Conservation (phyloP, 1,284 basidiomycete species). For the Tilletia indica region DNA sequence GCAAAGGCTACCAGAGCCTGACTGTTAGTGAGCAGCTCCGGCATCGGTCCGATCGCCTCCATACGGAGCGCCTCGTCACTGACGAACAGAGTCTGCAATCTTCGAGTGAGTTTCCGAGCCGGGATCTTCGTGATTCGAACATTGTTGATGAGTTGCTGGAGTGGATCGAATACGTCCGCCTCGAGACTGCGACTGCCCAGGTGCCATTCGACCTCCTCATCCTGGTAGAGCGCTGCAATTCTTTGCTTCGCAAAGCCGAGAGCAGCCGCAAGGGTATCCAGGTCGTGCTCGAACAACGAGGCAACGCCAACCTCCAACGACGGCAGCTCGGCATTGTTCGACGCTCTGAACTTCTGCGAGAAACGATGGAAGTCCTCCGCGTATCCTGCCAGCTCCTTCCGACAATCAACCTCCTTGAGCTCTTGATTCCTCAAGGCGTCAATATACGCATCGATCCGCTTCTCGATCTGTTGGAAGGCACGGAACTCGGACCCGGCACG, state of each 20-base stretch:
- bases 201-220: conserved; percentile 42
- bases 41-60: conserved; percentile 43
- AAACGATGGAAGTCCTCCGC: conserved; percentile 75
- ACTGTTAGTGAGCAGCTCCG: conserved; percentile 39
- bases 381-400: conserved; percentile 64
- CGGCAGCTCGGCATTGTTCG: conserved; percentile 59
- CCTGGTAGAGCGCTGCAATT: conserved; percentile 36
- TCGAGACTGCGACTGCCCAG: conserved; percentile 33
- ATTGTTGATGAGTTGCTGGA: conserved; percentile 42
- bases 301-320: conserved; percentile 52
- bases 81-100: conserved; percentile 40
- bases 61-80: conserved; percentile 47
- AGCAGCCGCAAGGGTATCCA: conserved; percentile 52
- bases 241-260: conserved; percentile 44
- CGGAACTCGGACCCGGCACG: conserved; percentile 72
- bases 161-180: conserved; percentile 38
- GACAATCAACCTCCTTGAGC: conserved; percentile 71
- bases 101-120: conserved; percentile 46
- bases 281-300: conserved; percentile 46
- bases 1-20: conserved; percentile 46
- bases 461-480: conserved; percentile 81
- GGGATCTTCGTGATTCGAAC: conserved; percentile 45
- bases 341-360: conserved; percentile 62
- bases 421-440: conserved; percentile 78
- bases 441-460: conserved; percentile 85